Conservation (phyloP, 768 basidiomycete genomes). For the Sarcodon aspratus region DNA sequence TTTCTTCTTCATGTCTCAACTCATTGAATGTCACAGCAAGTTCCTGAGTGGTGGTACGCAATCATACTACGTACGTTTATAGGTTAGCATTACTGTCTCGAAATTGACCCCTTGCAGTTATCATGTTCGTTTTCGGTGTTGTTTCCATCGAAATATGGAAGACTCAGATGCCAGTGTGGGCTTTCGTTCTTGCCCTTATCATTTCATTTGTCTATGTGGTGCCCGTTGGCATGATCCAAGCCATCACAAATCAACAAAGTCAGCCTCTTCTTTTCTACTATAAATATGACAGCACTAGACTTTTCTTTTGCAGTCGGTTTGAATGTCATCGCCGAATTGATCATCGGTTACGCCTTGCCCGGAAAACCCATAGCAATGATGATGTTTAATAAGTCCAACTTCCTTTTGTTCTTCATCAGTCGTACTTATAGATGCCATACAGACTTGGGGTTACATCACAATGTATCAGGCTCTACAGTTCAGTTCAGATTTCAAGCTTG, state of each 20-base stretch:
- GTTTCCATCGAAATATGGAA: constrained; percentile 67
- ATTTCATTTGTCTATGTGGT: constrained; percentile 38
- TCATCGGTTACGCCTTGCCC: constrained; percentile 71
- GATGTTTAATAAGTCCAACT: constrained; percentile 43
- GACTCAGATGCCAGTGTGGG: constrained; percentile 62
- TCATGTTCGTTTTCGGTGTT: constrained; percentile 60
- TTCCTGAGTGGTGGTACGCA: constrained; percentile 83
- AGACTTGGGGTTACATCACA: constrained; percentile 70
- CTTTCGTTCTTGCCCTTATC: constrained; percentile 59
- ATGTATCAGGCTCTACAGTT: constrained; percentile 61
- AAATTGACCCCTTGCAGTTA: constrained; percentile 17
- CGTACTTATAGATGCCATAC: neutral
- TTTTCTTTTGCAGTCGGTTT: neutral
- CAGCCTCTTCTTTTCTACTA: neutral
- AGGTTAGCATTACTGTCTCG: neutral
- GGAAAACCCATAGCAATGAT: constrained; percentile 74
- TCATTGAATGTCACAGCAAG: constrained; percentile 23
- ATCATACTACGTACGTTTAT: constrained; percentile 36
- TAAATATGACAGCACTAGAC: neutral
- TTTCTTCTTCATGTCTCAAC: too few relatives aligned
- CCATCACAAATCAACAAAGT: constrained; percentile 73
- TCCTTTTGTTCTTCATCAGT: neutral
- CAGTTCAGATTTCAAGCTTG: constrained; percentile 70
- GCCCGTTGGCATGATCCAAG: constrained; percentile 48
- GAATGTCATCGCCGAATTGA: constrained; percentile 69